phyloP scores from a whole-genome alignment of 163 green algal species.

The Scenedesmus sp. region DNA sequence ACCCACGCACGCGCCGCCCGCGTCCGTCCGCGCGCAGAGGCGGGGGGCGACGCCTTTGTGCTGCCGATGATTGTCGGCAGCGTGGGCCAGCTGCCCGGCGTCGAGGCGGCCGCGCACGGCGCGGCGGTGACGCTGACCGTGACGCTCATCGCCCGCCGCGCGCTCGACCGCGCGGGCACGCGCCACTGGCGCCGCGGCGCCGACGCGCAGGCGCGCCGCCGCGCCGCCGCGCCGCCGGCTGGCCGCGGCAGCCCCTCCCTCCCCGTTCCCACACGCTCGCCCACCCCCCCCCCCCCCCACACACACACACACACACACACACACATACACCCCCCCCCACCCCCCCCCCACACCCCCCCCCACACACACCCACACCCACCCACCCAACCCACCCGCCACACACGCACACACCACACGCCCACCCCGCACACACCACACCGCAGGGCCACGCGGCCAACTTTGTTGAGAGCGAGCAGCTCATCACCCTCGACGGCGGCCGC shows the following conservation, averaged over 20 bases:
- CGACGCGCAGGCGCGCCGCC: too few species aligned
- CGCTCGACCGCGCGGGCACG: slow-evolving; percentile 67
- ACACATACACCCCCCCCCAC: too few species aligned
- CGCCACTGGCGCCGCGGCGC: slow-evolving; percentile 87
- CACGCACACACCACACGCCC: not conserved
- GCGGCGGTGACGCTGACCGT: slow-evolving; percentile 46
- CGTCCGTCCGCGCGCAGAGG: not conserved
- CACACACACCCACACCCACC: too few species aligned
- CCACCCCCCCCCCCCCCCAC: too few species aligned
- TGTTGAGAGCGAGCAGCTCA: slow-evolving; percentile 92
- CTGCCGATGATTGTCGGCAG: slow-evolving; percentile 65
- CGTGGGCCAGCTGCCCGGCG: slow-evolving; percentile 66
- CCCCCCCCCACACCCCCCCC: too few species aligned
- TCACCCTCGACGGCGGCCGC: slow-evolving; percentile 56
- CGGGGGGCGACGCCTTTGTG: slow-evolving; percentile 38
- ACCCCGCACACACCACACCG: too few species aligned
- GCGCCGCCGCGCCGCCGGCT: too few species aligned
- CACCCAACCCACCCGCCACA: not conserved
- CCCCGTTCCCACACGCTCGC: too few species aligned
- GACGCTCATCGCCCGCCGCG: slow-evolving; percentile 82
- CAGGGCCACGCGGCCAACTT: slow-evolving; percentile 86
- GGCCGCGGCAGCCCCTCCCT: too few species aligned
- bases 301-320: not conserved
- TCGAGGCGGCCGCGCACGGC: slow-evolving; percentile 55
- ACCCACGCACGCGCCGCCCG: too few species aligned